Evolutionary conservation across 2,329 filamentous ascomycete species (phyloP).

Genomic region (Cytospora chrysosperma): DNA sequence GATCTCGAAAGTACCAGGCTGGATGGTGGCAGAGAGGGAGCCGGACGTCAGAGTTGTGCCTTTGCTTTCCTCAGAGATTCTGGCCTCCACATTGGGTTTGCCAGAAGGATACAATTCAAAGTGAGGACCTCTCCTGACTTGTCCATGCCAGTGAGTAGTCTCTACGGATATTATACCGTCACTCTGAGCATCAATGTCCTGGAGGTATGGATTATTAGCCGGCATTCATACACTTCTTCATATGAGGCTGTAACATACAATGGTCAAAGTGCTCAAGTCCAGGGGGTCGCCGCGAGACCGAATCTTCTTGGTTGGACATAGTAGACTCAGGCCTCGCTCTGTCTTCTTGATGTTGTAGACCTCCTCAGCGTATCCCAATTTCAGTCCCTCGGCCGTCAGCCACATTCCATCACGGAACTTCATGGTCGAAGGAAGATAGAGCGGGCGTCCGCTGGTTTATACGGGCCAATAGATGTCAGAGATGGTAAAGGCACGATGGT

Average conservation of each 20-base stretch:
- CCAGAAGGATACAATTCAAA: constrained; percentile 59
- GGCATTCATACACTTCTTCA: neutral
- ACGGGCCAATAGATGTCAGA: neutral
- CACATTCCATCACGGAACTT: constrained; percentile 68
- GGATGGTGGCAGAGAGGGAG: constrained; percentile 51
- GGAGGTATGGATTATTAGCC: constrained; percentile 22
- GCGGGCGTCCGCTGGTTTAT: too few species aligned
- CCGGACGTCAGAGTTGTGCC: constrained; percentile 53
- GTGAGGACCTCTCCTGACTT: constrained; percentile 50
- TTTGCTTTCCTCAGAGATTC: constrained; percentile 41
- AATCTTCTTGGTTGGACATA: constrained; percentile 59
- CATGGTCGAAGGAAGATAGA: constrained; percentile 38
- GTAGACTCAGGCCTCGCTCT: constrained; percentile 49
- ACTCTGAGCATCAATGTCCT: constrained; percentile 56
- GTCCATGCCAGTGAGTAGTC: constrained; percentile 57
- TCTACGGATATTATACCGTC: constrained; percentile 61
- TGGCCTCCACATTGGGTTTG: constrained; percentile 40
- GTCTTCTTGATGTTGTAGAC: constrained; percentile 52
- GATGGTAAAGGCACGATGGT: neutral
- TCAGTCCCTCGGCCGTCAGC: constrained; percentile 60
- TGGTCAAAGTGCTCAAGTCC: constrained; percentile 54
- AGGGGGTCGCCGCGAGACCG: constrained; percentile 53
- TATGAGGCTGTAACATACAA: constrained; percentile 36
- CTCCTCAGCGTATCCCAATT: constrained; percentile 65
- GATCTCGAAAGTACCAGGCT: constrained; percentile 53